phyloP scores from a whole-genome alignment of 1,139 yeast species.

The Hansenula lynferdii region DNA sequence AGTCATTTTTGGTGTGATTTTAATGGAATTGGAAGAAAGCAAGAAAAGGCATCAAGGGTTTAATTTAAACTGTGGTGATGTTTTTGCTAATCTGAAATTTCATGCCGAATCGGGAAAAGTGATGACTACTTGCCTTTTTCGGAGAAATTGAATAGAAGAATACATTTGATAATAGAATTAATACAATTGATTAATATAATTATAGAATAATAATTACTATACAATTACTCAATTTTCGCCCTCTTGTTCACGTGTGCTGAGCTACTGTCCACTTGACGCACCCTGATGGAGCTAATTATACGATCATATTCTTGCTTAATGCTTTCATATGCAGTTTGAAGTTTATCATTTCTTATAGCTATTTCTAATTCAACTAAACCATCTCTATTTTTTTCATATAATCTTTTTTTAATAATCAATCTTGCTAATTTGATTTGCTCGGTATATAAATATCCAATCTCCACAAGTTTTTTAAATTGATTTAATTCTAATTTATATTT shows the following conservation, averaged over 20 bases:
- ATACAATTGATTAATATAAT: too few relatives aligned
- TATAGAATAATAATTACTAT: too few relatives aligned
- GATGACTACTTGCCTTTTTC: too few relatives aligned
- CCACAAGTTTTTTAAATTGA: slow-evolving; percentile 73
- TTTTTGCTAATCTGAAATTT: neutral
- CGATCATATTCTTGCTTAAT: slow-evolving; percentile 67
- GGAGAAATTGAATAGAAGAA: too few relatives aligned
- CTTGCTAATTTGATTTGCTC: slow-evolving; percentile 31
- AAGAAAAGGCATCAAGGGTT: neutral
- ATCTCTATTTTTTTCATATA: slow-evolving; percentile 75
- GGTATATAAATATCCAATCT: slow-evolving; percentile 60
- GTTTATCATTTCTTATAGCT: slow-evolving; percentile 56
- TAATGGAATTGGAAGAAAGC: neutral
- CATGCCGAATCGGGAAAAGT: neutral
- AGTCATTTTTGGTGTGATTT: neutral
- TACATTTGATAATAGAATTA: too few relatives aligned
- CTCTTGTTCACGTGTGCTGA: too few relatives aligned
- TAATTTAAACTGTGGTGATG: neutral
- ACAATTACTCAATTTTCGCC: neutral
- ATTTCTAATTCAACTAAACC: slow-evolving; percentile 64
- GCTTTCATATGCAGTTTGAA: slow-evolving; percentile 70
- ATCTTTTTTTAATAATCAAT: slow-evolving; percentile 61
- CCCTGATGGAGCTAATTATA: slow-evolving; percentile 26
- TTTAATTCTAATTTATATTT: slow-evolving; percentile 64
- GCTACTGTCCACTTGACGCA: neutral